Conservation (phyloP, 164 flowering plant species). For the Stephania cephalantha region DNA sequence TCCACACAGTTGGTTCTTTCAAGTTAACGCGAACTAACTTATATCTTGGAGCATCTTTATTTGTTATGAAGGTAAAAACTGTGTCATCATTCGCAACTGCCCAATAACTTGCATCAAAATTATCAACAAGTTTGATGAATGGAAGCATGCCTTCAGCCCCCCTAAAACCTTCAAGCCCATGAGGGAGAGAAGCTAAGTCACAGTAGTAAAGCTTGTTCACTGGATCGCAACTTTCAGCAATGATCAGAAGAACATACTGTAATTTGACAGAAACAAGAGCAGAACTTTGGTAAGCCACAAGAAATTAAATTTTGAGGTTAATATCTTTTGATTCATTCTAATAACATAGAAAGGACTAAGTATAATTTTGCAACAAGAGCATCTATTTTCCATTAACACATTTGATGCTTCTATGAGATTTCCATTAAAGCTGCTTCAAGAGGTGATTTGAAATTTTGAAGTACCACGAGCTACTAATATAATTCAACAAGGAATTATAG, state of each 20-base stretch:
- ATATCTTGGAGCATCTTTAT: constrained; percentile 89
- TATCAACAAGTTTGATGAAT: constrained; percentile 78
- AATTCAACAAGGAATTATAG: neutral
- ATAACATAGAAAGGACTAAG: neutral
- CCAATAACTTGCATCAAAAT: constrained; percentile 67
- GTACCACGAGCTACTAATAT: neutral
- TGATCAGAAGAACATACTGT: constrained; percentile 75
- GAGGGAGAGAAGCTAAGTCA: constrained; percentile 63
- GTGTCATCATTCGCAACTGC: constrained; percentile 80
- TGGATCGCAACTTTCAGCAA: constrained; percentile 63
- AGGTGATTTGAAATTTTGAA: neutral
- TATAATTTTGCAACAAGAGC: neutral
- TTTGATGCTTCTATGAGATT: neutral
- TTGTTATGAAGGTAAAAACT: constrained; percentile 76
- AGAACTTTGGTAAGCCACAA: neutral
- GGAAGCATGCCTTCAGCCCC: constrained; percentile 54
- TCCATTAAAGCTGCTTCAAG: neutral
- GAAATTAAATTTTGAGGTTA: neutral
- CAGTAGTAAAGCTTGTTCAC: constrained; percentile 89
- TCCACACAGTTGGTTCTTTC: constrained; percentile 68
- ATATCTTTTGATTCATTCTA: neutral
- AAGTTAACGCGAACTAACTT: constrained; percentile 83
- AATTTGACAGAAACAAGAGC: constrained; percentile 2
- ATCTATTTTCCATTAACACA: neutral
- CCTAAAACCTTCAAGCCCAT: constrained; percentile 64